A percentile compares a stretch with the other conserved stretches of the same genome.
phyloP scores from a whole-genome alignment of 1,139 yeast species.

The Taphrina populina region DNA sequence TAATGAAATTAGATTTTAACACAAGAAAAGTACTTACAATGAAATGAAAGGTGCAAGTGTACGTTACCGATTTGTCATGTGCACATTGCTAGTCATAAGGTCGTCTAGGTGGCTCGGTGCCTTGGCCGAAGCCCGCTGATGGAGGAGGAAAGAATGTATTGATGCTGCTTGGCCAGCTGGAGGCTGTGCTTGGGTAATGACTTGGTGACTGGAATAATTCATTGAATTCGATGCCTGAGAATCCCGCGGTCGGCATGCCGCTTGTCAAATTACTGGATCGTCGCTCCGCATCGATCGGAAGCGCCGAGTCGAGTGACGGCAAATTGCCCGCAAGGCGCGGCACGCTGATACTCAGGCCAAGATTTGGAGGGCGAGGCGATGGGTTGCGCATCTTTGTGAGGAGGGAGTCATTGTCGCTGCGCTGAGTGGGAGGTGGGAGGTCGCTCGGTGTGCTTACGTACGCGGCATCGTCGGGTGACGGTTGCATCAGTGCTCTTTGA shows the following conservation, averaged over 20 bases:
- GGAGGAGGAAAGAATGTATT: slow-evolving; percentile 19
- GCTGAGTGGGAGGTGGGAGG: too few relatives aligned
- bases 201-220: slow-evolving; percentile 32
- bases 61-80: too few relatives aligned
- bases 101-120: slow-evolving; percentile 2
- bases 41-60: too few relatives aligned
- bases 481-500: too few relatives aligned
- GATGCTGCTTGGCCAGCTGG: slow-evolving; percentile 27
- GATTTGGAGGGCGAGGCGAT: slow-evolving; percentile 1
- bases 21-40: too few relatives aligned
- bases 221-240: slow-evolving; percentile 24
- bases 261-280: slow-evolving; percentile 10
- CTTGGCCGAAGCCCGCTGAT: slow-evolving; percentile 11
- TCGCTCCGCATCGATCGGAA: slow-evolving; percentile 10
- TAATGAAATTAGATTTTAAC: too few relatives aligned
- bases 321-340: slow-evolving; percentile 10
- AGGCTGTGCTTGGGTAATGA: not conserved
- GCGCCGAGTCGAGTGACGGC: slow-evolving; percentile 21
- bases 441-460: too few relatives aligned
- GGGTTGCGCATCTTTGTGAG: too few relatives aligned
- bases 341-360: slow-evolving; percentile 17
- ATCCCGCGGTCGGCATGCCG: slow-evolving; percentile 11
- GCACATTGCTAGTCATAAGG: too few relatives aligned
- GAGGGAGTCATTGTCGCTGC: too few relatives aligned
- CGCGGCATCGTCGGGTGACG: too few relatives aligned